Percentiles rank a stretch among this genome's conserved stretches.
Evolutionary conservation across 768 basidiomycete species (phyloP).

Genomic region (Phlegmacium glaucopus): DNA sequence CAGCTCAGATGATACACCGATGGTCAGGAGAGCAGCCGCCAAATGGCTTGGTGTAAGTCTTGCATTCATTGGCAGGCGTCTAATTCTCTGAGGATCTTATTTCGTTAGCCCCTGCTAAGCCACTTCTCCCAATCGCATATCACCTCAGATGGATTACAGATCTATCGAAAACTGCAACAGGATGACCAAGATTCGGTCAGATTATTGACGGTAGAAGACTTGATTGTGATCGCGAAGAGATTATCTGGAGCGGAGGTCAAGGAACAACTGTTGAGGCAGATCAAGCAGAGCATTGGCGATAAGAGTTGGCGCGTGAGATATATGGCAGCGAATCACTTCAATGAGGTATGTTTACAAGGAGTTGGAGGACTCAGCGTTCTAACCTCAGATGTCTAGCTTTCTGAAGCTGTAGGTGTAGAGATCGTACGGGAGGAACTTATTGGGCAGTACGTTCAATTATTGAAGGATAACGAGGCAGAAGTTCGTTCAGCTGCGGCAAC

Average conservation of each 20-base stretch:
- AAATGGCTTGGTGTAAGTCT: slow-evolving; percentile 90
- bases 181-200: slow-evolving; percentile 99
- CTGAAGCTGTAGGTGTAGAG: slow-evolving; percentile 85
- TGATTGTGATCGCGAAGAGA: slow-evolving; percentile 88
- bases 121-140: slow-evolving; percentile 79
- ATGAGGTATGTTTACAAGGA: slow-evolving; percentile 54
- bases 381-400: slow-evolving; percentile 51
- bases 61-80: not conserved
- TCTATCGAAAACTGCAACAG: slow-evolving; percentile 89
- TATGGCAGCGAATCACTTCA: slow-evolving; percentile 98
- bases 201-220: slow-evolving; percentile 89
- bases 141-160: slow-evolving; percentile 80
- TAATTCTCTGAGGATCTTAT: slow-evolving; percentile 10
- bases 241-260: slow-evolving; percentile 88
- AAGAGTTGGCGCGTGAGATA: slow-evolving; percentile 99
- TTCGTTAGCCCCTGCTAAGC: slow-evolving; percentile 68
- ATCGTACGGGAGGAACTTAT: slow-evolving; percentile 93
- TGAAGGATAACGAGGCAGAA: slow-evolving; percentile 99
- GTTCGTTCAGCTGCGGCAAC: slow-evolving; percentile 94
- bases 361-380: not conserved
- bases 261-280: slow-evolving; percentile 82
- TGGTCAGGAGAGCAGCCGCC: slow-evolving; percentile 95
- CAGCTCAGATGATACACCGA: slow-evolving; percentile 93
- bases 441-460: slow-evolving; percentile 84
- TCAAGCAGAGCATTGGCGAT: slow-evolving; percentile 85